Base-by-base conservation (phyloP, 1,139 yeast species). In the Candida sanyaensis region DNA sequence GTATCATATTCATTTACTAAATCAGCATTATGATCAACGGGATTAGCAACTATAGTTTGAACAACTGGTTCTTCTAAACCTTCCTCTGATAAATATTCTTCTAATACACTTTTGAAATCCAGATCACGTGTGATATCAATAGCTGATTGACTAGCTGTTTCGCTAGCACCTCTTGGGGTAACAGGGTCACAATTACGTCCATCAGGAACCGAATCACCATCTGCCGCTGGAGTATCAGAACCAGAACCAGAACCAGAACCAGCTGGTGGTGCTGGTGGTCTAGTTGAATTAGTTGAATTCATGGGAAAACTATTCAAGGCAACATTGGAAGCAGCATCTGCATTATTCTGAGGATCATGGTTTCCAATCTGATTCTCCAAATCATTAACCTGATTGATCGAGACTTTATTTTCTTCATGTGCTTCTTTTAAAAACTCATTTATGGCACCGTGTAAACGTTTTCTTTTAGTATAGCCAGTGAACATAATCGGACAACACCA, bases 1-100 rank as follows among this genome's bases (percentile, higher is more conserved):
- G 65, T 63, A 43, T 66, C 71, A 43, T 55, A 65, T 31, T 54
- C 59, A 6, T 55, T 42, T 10, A 58, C 43, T 27, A 55, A 50
- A 23, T 36, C 39, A 23, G 11, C n/a, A 12, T 11, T n/a, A 3
- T 48, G 51, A 29, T 50, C 52, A 2, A 57, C 44, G 2, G 64
- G 64, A 5, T 41, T 45, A 6, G 57, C 60, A 10, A 57, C 39
- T 11, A 57, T 46, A 0, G 65, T 56, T n/a, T 43, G 45, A 11
- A 50, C 43, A 21, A 40, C 40, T 21, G 52, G 49, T 27, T 29
- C 21, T 3, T 40, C 46, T 8, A 45, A 31, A 12, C 6, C 43
- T 5, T 57, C 48, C 5, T 51, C 36, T 36, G 48, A 47, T 37
- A 59, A 55, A 41, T 62, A 58, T 5, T 52, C 49, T 21, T 57